Evolutionary conservation across 1,284 basidiomycete species (phyloP).

Genomic region (Ceratobasidium sp.): DNA sequence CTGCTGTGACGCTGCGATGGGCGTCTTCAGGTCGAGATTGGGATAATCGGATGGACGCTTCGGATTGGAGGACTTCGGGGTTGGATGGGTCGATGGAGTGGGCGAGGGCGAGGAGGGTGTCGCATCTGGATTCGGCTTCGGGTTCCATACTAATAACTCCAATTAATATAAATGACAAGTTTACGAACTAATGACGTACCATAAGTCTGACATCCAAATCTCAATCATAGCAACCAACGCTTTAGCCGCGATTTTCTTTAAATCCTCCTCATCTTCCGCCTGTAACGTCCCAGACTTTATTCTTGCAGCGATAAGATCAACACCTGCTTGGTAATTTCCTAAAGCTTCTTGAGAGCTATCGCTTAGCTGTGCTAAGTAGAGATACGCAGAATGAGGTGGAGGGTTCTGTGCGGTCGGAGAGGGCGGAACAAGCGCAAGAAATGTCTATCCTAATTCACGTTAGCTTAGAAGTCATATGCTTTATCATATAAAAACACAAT

Average conservation of each 20-base stretch:
- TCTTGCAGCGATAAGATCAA: conserved; percentile 75
- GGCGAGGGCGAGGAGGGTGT: conserved; percentile 76
- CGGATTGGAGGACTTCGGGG: conserved; percentile 79
- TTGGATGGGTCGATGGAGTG: conserved; percentile 81
- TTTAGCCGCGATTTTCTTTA: conserved; percentile 78
- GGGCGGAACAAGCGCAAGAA: conserved; percentile 69
- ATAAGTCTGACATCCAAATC: conserved; percentile 96
- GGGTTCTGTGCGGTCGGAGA: conserved; percentile 65
- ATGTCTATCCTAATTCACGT: conserved; percentile 61
- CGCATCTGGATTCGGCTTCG: conserved; percentile 82
- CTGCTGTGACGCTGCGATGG: conserved; percentile 71
- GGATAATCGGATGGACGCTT: conserved; percentile 90
- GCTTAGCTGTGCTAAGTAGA: conserved; percentile 90
- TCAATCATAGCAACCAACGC: conserved; percentile 93
- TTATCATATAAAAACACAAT: not conserved
- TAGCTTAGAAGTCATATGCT: conserved; percentile 7
- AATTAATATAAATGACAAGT: not conserved
- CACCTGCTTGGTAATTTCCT: conserved; percentile 82
- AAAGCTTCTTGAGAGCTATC: conserved; percentile 81
- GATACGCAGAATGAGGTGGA: conserved; percentile 83
- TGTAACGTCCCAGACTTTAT: conserved; percentile 62
- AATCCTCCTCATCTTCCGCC: conserved; percentile 65
- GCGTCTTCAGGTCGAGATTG: conserved; percentile 87
- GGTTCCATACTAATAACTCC: conserved; percentile 75
- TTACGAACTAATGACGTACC: conserved; percentile 63